Base-by-base conservation (phyloP, 768 basidiomycete genomes). In the Floccularia luteovirens region DNA sequence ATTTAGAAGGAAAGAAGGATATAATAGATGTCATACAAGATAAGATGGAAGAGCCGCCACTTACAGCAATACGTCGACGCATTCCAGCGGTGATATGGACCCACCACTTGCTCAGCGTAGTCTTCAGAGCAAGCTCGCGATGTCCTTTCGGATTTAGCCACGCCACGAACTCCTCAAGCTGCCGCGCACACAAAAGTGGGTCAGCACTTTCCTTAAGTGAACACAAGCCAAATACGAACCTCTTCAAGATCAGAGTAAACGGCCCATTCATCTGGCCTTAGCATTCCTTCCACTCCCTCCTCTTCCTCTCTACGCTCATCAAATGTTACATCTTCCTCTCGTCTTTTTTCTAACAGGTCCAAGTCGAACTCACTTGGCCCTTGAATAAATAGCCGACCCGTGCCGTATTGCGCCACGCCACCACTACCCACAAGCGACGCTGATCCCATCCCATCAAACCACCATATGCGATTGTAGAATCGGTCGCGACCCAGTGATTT, bases 381-480 rank as follows among this genome's bases (percentile, higher is more conserved):
- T 60, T 99, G 96, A 21, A 99, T 61, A 57, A 97, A 96, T 35
- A 99, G 54, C 38, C 94, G 69, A 4, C 92, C 96, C 14, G 91
- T 82, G 7, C 91, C 90, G 53, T 90, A 94, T 57, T 83, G 74
- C 21, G 83, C 75, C 21, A 79, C 74, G 3, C 86, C 87, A 12
- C 87, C 87, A 47, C 77, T 80, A 28, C 81, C 83, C 42, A 90
- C 67, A 38, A 94, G 62, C 32, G 83, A 80, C 34, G 81, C 82
- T 4, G 82, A 80, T 5, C 94, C 94, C 72, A 92, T 76, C 7
- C 94, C 94, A 60, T 99, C 94, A 56, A 97, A 90, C 94, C 94
- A 99, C 94, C 94, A 99, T 43, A 96, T 70, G 23, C 89, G 79
- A 56, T 96, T 94, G 54, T 88, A 86, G 61, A 97, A 99, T 39